Base-by-base conservation (phyloP, 1,139 yeast genomes). In the Tardiomyces digboiensis region DNA sequence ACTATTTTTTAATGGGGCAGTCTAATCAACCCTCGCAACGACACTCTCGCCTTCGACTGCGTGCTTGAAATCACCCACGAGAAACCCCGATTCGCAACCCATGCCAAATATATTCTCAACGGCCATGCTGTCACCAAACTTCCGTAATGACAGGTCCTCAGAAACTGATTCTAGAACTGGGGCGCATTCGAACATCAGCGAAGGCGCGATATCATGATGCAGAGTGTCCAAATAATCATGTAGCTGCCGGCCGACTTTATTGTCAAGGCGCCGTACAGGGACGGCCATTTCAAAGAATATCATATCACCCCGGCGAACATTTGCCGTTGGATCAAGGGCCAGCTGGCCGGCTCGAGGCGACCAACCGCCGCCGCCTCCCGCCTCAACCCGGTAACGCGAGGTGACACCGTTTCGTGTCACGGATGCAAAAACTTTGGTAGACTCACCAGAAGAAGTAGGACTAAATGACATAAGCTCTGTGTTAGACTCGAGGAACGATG, bases 311-410 rank as follows among this genome's bases (percentile, higher is more conserved):
- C 57, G 59, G 2, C 49, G 45, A 3, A 74, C 59, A 39, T 61
- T 56, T 0, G 82, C 80, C 12, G 73, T 74, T 1, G 82, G 78
- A 7, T 80, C 78, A 19, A 79, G 60, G 1, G 77, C 84, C 13
- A 79, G 65, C 57, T 78, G 74, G 39, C 73, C 71, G 0, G 82
- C 76, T 46, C 79, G 72, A 29, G 79, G 72, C 1, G 82, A 81
- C 85, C 84, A 79, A 10, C 76, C 75, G 2, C 84, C 85, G 3
- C 85, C 85, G 8, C 71, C 71, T 13, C 71, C 71, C 5, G 84
- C 84, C 36, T 76, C 71, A 18, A 79, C 80, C 53, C 75, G 71
- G 26, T 3, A 46, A 36, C 19, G 40, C 22, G 20, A 39, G 38
- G 38, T 36, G 29, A 20, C 42, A 8, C 33, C 20, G 10, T 3